Percentiles rank a stretch among this genome's conserved stretches.
Evolutionary conservation across 169 alveolate genomes (phyloP).

Genomic region (Plasmodium chabaudi): DNA sequence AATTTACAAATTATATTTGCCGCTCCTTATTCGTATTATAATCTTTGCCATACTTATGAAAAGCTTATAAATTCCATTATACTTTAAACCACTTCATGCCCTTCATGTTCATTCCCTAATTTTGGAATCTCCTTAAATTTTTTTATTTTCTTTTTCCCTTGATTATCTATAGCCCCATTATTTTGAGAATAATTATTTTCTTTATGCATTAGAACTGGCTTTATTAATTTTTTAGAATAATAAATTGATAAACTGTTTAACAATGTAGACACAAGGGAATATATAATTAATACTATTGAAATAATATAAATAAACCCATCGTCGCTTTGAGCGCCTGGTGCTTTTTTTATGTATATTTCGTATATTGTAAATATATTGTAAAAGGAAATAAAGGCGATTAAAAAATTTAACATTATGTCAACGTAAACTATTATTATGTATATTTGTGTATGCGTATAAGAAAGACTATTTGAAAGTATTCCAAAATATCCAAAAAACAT

Average conservation of each 20-base stretch:
- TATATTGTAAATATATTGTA: conserved; percentile 20
- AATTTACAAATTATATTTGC: too few species aligned
- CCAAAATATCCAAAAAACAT: conserved; percentile 69
- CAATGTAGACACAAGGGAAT: conserved; percentile 31
- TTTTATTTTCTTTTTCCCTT: too few species aligned
- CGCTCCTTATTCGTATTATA: too few species aligned
- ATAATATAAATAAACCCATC: conserved; percentile 19
- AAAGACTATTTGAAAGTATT: conserved; percentile 26
- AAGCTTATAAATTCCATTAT: too few species aligned
- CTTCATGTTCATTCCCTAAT: too few species aligned
- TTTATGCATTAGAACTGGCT: not conserved
- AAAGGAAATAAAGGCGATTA: conserved; percentile 12
- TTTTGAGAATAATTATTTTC: not conserved
- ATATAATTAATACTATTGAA: conserved; percentile 6
- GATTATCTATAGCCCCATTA: too few species aligned
- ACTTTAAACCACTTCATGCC: too few species aligned
- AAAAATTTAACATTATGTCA: conserved; percentile 32
- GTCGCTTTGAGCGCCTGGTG: too few species aligned
- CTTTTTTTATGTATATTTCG: not conserved
- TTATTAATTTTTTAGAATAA: conserved; percentile 24
- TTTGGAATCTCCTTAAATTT: too few species aligned
- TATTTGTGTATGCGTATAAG: not conserved
- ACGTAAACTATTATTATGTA: conserved; percentile 27
- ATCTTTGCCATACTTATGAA: too few species aligned
- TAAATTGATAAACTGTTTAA: conserved; percentile 29